phyloP scores from a whole-genome alignment of 345 rosid species.

The Gossypium raimondii region DNA sequence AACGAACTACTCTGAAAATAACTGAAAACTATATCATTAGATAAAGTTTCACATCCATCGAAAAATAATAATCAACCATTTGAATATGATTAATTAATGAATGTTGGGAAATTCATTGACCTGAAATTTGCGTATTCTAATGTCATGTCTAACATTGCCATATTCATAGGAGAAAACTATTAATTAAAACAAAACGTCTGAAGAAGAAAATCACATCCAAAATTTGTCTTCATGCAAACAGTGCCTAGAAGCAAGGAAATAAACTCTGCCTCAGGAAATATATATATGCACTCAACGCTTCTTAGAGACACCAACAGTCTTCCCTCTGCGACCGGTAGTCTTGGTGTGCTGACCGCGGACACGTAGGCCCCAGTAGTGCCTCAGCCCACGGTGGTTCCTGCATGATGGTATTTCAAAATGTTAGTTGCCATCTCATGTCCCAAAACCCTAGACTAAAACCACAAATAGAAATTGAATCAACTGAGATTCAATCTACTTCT shows the following conservation, averaged over 20 bases:
- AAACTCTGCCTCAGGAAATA: background rate
- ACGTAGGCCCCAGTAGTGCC: constrained; percentile 99
- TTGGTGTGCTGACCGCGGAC: constrained; percentile 98
- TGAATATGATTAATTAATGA: too few species aligned
- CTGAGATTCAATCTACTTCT: too few species aligned
- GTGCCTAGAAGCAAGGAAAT: background rate
- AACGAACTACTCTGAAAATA: too few species aligned
- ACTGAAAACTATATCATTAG: too few species aligned
- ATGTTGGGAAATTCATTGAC: too few species aligned
- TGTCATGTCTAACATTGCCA: too few species aligned
- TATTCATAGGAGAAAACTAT: background rate
- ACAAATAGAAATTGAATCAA: background rate
- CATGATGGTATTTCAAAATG: background rate
- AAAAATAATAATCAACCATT: too few species aligned
- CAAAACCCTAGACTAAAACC: background rate
- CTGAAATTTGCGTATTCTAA: too few species aligned
- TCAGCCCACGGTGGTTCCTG: constrained; percentile 93
- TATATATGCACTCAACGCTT: constrained; percentile 36
- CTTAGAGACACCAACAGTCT: constrained; percentile 76
- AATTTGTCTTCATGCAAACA: constrained; percentile 5
- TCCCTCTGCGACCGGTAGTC: constrained; percentile 88
- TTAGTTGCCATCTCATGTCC: background rate
- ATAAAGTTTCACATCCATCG: too few species aligned
- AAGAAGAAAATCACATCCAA: background rate
- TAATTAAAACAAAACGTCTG: background rate